Evolutionary conservation across 805 yeast species (phyloP), one percentile per base, ranked within the genome.

Genomic region (Scheffersomyces ergatensis): DNA sequence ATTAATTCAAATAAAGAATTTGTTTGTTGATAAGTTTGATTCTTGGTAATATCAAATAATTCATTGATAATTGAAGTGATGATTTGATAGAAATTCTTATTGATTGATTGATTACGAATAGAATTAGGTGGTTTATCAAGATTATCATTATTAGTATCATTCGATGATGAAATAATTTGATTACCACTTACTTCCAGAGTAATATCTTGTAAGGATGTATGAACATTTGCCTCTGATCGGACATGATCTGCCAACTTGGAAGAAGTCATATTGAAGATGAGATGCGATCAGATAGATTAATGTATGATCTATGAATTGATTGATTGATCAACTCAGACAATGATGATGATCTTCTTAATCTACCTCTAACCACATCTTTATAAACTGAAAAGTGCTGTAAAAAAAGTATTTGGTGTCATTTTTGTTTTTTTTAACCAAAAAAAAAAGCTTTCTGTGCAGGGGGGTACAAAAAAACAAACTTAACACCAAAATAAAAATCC

Each of bases 1-100:
- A 35, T 15, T 15, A 31, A 18, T 23, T 40, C 39, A n/a, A 36
- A 17, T 3, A 40, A 4, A 17, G 44, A 37, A 17, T 21, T 14
- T 11, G 38, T 29, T 29, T 29, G 32, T 15, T 29, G 5, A 5
- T 29, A 5, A 29, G 32, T 12, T 15, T 29, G n/a, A 6, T 6
- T 14, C 15, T 29, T 29, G 13, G 17, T 15, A 15, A 29, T 4
- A 29, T 29, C 15, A 15, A 29, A 29, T 15, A 29, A 14, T 14
- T 29, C 32, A 29, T n/a, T 29, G 5, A 29, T 14, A 4, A 13
- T 29, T 5, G 13, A 14, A 17, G 4, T 29, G 6, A 29, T 15
- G 5, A 29, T 15, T 8, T 29, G 18, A 29, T 8, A 5, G n/a
- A 29, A 29, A 21, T 21, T 21, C 9, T 21, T 21, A 21, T 21